These are phyloP conservation scores for Cronartium quercuum DNA, from an alignment of 1,284 basidiomycete genomes.

Conservation along the genomic window DNA sequence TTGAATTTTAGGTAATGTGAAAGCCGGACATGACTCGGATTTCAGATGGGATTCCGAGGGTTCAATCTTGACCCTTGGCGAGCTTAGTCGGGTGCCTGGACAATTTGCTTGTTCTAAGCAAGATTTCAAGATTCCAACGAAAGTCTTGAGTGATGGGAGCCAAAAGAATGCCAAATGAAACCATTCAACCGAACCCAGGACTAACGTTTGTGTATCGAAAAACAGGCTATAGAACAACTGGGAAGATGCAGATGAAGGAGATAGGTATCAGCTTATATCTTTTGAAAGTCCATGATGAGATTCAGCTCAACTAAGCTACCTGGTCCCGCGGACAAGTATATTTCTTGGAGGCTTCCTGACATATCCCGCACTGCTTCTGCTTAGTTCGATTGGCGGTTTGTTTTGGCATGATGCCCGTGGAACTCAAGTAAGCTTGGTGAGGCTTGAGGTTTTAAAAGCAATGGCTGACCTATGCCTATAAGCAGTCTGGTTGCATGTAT, in stretches of 20 bases:
- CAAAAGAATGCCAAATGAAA: not conserved
- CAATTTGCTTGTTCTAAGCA: slow-evolving; percentile 14
- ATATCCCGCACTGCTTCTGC: not conserved
- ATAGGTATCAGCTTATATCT: not conserved
- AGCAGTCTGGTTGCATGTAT: too few relatives aligned
- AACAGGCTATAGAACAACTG: slow-evolving; percentile 29
- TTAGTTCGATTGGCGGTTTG: not conserved
- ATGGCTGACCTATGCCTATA: too few relatives aligned
- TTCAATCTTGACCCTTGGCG: not conserved
- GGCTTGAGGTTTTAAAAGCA: too few relatives aligned
- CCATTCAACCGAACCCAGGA: too few relatives aligned
- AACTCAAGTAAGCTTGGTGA: too few relatives aligned
- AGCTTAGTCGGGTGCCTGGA: not conserved
- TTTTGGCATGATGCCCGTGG: too few relatives aligned
- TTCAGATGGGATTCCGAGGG: too few relatives aligned
- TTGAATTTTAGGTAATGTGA: not conserved
- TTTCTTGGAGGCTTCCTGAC: slow-evolving; percentile 1
- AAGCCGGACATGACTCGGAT: too few relatives aligned
- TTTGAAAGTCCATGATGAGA: slow-evolving; percentile 1
- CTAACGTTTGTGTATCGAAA: slow-evolving; percentile 15
- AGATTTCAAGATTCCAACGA: not conserved
- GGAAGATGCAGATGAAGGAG: not conserved
- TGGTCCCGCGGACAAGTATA: slow-evolving; percentile 23
- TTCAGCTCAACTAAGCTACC: slow-evolving; percentile 19
- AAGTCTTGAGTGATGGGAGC: not conserved